A percentile compares a stretch with the other conserved stretches of the same genome.
Evolutionary conservation across 306 rosid genomes (phyloP).

Genomic region (Rosa chinensis): DNA sequence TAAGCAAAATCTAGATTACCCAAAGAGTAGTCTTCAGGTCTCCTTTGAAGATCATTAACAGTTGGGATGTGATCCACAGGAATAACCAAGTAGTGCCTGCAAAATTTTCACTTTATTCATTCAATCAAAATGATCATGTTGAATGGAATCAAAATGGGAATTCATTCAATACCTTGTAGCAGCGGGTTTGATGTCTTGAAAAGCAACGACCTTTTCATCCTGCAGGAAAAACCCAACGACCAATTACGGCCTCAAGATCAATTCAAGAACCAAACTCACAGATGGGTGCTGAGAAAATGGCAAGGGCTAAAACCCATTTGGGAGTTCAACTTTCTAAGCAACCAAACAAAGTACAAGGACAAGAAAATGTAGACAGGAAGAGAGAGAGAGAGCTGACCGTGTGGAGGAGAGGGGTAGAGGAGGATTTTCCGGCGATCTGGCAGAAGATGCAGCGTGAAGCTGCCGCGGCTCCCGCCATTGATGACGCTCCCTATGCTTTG

Average conservation of each 20-base stretch:
- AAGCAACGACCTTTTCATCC: conserved; percentile 67
- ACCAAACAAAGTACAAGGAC: not conserved
- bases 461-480: conserved; percentile 47
- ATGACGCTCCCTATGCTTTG: not conserved
- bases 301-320: not conserved
- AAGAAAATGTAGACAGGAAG: not conserved
- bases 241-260: conserved; percentile 19
- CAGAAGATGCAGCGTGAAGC: conserved; percentile 53
- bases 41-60: conserved; percentile 57
- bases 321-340: conserved; percentile 1
- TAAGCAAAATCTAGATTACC: conserved; percentile 41
- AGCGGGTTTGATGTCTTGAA: conserved; percentile 58
- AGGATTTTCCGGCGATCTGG: conserved; percentile 46
- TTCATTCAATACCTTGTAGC: conserved; percentile 48
- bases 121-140: not conserved
- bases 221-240: conserved; percentile 24
- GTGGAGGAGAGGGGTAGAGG: conserved; percentile 43
- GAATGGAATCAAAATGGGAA: not conserved
- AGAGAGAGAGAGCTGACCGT: conserved; percentile 35
- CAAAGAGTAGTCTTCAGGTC: conserved; percentile 53
- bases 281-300: conserved; percentile 10
- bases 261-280: not conserved
- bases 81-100: conserved; percentile 81
- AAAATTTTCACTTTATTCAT: not conserved
- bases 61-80: conserved; percentile 66